Conservation (phyloP, 2,329 filamentous ascomycete species). For the Penicillium sp. region DNA sequence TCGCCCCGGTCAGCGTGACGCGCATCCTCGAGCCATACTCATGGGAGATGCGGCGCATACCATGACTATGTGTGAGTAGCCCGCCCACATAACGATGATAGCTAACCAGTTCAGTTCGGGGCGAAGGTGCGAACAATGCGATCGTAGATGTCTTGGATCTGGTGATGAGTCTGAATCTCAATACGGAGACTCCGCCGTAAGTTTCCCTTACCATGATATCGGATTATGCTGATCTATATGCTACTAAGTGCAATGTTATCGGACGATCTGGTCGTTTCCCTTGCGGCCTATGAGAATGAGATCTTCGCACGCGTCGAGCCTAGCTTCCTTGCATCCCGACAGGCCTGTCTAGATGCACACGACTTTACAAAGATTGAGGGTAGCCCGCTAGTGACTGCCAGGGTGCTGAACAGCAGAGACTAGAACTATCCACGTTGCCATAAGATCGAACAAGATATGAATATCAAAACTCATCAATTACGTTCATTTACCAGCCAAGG, state of each 20-base stretch:
- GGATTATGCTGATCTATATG: neutral
- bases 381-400: conserved; percentile 40
- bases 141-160: conserved; percentile 54
- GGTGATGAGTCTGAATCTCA: conserved; percentile 30
- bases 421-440: neutral
- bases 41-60: conserved; percentile 59
- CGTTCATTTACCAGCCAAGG: too few species aligned
- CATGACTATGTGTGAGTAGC: conserved; percentile 60
- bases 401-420: conserved; percentile 21
- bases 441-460: too few species aligned
- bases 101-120: conserved; percentile 47
- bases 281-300: conserved; percentile 45
- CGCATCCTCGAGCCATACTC: conserved; percentile 45
- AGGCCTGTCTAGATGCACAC: conserved; percentile 58
- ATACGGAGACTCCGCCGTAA: conserved; percentile 5
- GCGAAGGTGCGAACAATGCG: conserved; percentile 60
- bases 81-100: neutral
- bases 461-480: too few species aligned
- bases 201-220: neutral
- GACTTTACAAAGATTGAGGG: conserved; percentile 47
- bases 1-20: conserved; percentile 34
- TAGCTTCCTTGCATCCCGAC: conserved; percentile 52
- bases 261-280: conserved; percentile 5
- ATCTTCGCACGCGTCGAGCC: conserved; percentile 47
- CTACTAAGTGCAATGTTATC: conserved; percentile 11